phyloP scores from a whole-genome alignment of 1,284 basidiomycete genomes.

The Phylloporus sp. region DNA sequence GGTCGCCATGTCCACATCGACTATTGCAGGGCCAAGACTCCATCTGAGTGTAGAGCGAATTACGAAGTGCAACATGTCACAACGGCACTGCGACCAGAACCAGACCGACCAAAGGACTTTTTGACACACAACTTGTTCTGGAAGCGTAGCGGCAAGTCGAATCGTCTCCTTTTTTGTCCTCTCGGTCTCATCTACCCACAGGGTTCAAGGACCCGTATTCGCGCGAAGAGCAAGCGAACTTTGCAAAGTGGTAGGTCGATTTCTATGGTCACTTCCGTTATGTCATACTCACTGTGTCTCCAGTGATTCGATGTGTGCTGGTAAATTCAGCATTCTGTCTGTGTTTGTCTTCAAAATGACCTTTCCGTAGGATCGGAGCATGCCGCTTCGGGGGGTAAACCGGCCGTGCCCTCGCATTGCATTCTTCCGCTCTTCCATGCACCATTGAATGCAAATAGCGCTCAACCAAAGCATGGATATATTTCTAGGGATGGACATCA shows the following conservation, averaged over 20 bases:
- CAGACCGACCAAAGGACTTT: conserved; percentile 57
- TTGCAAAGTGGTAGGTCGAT: conserved; percentile 58
- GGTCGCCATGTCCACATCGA: conserved; percentile 60
- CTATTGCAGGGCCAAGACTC: conserved; percentile 53
- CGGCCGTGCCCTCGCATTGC: conserved; percentile 59
- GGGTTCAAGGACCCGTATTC: conserved; percentile 60
- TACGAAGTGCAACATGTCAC: conserved; percentile 54
- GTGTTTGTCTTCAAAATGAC: background rate
- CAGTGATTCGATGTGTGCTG: conserved; percentile 55
- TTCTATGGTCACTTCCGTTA: background rate
- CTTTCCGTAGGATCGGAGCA: conserved; percentile 47
- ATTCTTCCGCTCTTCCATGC: conserved; percentile 62
- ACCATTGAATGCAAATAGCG: conserved; percentile 37
- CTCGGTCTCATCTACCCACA: conserved; percentile 7
- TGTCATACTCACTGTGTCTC: background rate
- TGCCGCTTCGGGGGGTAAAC: conserved; percentile 47
- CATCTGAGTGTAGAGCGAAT: conserved; percentile 45
- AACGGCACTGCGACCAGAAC: conserved; percentile 51
- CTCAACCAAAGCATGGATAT: conserved; percentile 53
- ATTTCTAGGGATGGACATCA: conserved; percentile 57
- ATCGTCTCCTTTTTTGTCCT: background rate
- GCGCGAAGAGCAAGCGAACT: conserved; percentile 56
- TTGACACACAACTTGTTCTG: conserved; percentile 62
- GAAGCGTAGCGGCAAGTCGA: conserved; percentile 59
- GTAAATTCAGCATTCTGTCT: conserved; percentile 35